Evolutionary conservation across 371 early-diverging fungal genomes (phyloP).

Genomic region (Syncephalastrum contaminatum): DNA sequence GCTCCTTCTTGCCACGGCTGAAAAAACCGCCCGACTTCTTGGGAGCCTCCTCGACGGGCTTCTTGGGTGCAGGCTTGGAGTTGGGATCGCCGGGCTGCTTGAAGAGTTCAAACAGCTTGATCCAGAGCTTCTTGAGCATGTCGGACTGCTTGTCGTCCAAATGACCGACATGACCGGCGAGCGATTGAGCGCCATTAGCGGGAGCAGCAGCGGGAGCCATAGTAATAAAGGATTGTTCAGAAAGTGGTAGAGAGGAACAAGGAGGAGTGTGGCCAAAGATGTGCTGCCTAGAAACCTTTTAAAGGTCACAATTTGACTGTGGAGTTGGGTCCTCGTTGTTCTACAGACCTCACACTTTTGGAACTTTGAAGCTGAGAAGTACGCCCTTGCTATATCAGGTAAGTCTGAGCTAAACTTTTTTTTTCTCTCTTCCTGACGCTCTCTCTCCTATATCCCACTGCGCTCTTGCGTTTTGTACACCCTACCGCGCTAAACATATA

Average conservation of each 20-base stretch:
- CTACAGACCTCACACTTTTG: constrained; percentile 12
- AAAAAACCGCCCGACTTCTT: constrained; percentile 25
- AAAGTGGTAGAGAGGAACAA: background rate
- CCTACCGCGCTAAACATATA: too few relatives aligned
- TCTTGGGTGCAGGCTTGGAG: constrained; percentile 18
- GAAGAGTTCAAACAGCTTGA: constrained; percentile 45
- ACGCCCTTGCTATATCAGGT: constrained; percentile 12
- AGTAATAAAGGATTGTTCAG: background rate
- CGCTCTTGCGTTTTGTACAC: too few relatives aligned
- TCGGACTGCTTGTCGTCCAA: constrained; percentile 51
- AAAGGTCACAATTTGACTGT: constrained; percentile 8
- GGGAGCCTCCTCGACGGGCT: constrained; percentile 8
- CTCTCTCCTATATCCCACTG: too few relatives aligned
- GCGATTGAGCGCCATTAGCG: constrained; percentile 3
- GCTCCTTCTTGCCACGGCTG: constrained; percentile 35
- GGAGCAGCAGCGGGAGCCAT: constrained; percentile 16
- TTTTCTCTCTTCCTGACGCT: too few relatives aligned
- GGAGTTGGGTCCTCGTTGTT: constrained; percentile 1
- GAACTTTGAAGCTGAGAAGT: constrained; percentile 14
- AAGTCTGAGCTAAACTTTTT: background rate
- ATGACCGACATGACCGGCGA: constrained; percentile 40
- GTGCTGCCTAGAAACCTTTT: constrained; percentile 6
- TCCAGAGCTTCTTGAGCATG: constrained; percentile 56
- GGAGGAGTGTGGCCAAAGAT: background rate
- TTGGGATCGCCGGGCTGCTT: constrained; percentile 35